Percentiles rank a stretch among this genome's conserved stretches.
Evolutionary conservation across 768 basidiomycete genomes (phyloP).

Genomic region (Artomyces pyxidatus): DNA sequence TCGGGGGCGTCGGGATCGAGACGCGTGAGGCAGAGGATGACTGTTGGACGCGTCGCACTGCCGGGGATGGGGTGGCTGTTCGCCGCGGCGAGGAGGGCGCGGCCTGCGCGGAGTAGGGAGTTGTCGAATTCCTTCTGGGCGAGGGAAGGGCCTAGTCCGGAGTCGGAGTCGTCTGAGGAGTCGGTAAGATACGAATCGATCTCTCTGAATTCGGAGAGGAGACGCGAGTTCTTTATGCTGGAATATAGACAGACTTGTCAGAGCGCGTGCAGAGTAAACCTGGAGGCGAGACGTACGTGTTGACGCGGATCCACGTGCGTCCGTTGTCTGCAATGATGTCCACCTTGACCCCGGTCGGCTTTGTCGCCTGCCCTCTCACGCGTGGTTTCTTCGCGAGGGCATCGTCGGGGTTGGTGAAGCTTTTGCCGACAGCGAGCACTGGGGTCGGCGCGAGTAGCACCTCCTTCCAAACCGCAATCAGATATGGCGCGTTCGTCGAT

Average conservation of each 20-base stretch:
- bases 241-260: not conserved
- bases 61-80: slow-evolving; percentile 40
- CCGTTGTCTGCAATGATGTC: slow-evolving; percentile 77
- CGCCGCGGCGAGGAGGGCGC: slow-evolving; percentile 59
- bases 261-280: slow-evolving; percentile 2
- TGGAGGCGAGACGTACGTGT: slow-evolving; percentile 56
- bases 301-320: slow-evolving; percentile 72
- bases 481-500: slow-evolving; percentile 75
- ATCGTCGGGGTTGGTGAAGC: slow-evolving; percentile 27
- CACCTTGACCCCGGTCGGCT: slow-evolving; percentile 47
- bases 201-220: slow-evolving; percentile 77
- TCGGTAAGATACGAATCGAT: slow-evolving; percentile 75
- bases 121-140: slow-evolving; percentile 57
- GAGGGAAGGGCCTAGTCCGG: slow-evolving; percentile 26
- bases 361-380: not conserved
- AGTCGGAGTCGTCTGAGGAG: slow-evolving; percentile 34
- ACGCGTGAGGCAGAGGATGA: slow-evolving; percentile 65
- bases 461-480: slow-evolving; percentile 79
- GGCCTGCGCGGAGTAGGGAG: slow-evolving; percentile 63
- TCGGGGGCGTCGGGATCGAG: slow-evolving; percentile 37
- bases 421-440: slow-evolving; percentile 50
- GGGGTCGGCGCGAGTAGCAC: slow-evolving; percentile 52
- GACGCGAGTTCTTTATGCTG: slow-evolving; percentile 70
- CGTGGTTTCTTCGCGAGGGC: slow-evolving; percentile 10
- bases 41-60: slow-evolving; percentile 30